Percentiles rank a stretch among this genome's conserved stretches.
These are phyloP conservation scores for Monosporascus sp. DNA, from an alignment of 2,329 filamentous ascomycete species.

Conservation along the genomic window DNA sequence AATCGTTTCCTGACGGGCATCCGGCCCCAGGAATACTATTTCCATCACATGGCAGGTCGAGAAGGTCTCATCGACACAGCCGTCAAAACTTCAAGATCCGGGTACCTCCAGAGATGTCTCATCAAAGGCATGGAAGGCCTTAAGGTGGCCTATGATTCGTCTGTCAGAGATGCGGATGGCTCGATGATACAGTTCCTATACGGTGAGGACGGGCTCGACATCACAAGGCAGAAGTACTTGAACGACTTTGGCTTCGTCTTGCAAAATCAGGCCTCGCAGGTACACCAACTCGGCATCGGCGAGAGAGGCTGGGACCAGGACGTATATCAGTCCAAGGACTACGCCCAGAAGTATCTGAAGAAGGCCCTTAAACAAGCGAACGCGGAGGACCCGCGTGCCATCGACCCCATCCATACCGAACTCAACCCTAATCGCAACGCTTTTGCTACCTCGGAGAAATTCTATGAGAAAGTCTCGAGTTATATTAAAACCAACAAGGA, in stretches of 20 bases:
- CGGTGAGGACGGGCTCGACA: conserved; percentile 91
- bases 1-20: conserved; percentile 98
- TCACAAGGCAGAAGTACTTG: conserved; percentile 89
- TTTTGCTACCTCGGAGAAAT: conserved; percentile 85
- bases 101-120: conserved; percentile 91
- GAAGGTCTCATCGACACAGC: conserved; percentile 98
- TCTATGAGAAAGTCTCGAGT: conserved; percentile 65
- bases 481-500: conserved; percentile 77
- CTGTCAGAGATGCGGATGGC: conserved; percentile 90
- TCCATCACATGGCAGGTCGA: conserved; percentile 98
- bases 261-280: conserved; percentile 76
- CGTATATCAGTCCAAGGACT: conserved; percentile 46
- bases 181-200: conserved; percentile 93
- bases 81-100: conserved; percentile 95
- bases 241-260: conserved; percentile 86
- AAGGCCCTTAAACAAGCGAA: conserved; percentile 69
- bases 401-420: conserved; percentile 69
- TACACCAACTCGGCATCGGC: conserved; percentile 68
- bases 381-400: conserved; percentile 48
- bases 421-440: conserved; percentile 73
- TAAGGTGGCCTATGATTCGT: conserved; percentile 86
- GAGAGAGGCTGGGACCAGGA: conserved; percentile 35
- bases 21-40: conserved; percentile 95
- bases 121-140: conserved; percentile 99
- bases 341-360: conserved; percentile 75